Base-by-base conservation (phyloP, 495 filamentous ascomycete species). In the Penicillium simplicissimum region DNA sequence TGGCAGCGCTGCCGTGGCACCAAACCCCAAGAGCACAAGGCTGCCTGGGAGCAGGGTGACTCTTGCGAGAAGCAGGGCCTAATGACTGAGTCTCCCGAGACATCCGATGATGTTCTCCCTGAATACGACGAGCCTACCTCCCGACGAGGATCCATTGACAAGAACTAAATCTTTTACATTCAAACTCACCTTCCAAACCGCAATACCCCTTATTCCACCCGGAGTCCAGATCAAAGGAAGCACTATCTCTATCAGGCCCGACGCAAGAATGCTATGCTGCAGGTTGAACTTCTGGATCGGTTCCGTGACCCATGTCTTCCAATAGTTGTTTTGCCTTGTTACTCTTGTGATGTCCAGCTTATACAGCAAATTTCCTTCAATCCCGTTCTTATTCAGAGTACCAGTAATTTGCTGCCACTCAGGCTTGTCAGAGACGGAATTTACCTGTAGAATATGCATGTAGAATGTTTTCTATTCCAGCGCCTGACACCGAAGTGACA, bases 1-100 rank as follows among this genome's bases (percentile, higher is more conserved):
- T 84, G 82, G 82, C 73, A 74, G 52, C 77, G 79, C 43, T 76
- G 74, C 66, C 76, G 78, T 58, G 75, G 72, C 45, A 61, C 67
- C 55, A 62, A 67, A 35, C 51, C 63, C 19, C 60, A 71, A 52
- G 69, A 71, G 38, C 68, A 74, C 38, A 64, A 62, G 57, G 69
- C 70, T 52, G 70, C 66, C 37, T 69, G 66, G 59, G 77, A 79
- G 54, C 60, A 74, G 31, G 78, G 76, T 38, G 70, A 70, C 14
- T 59, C 60, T 9, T 63, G 62, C 37, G 79, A 81, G 61, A 81
- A 81, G 71, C 69, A 76, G 64, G 71, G 73, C 49, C 65, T 81
- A 51, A 74, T 79, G 72, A 55, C 60, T 13, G 76, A 75, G 40
- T 28, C 69, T 31, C 52, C 28, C 68, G 74, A 19, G 75, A 78